Conservation (phyloP, 2,329 filamentous ascomycete genomes). For the Penicillium sp. region DNA sequence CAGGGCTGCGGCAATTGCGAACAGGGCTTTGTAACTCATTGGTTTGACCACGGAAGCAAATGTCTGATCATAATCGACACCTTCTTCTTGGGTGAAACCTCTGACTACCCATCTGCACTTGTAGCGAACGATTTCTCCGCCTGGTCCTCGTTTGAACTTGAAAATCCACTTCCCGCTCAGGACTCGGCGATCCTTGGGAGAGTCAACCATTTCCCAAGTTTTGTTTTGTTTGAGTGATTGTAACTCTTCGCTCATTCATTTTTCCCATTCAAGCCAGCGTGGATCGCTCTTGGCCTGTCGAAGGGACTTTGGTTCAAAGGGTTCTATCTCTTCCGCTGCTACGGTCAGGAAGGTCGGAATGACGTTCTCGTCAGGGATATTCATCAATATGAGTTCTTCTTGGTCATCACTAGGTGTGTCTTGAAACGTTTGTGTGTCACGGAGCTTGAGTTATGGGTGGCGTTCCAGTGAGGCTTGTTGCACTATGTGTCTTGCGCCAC, state of each 20-base stretch:
- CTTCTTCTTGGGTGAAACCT: conserved; percentile 26
- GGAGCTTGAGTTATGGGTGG: no score
- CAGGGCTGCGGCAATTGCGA: conserved; percentile 18
- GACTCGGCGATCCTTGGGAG: not conserved
- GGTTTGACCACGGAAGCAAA: conserved; percentile 26
- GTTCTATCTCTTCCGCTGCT: no score
- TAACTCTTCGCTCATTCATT: not conserved
- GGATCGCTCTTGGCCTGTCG: no score
- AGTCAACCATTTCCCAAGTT: not conserved
- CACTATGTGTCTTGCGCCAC: no score
- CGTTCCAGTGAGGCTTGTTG: no score
- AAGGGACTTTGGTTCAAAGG: no score
- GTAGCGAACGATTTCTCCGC: conserved; percentile 20
- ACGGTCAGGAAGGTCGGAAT: no score
- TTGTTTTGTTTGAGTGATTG: not conserved
- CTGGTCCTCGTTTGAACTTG: conserved; percentile 7
- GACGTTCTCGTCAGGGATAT: no score
- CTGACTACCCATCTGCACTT: conserved; percentile 30
- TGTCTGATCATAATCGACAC: conserved; percentile 29
- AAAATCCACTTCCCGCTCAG: not conserved
- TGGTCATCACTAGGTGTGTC: no score
- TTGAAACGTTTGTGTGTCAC: no score
- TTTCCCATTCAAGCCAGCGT: no score
- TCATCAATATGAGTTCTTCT: no score
- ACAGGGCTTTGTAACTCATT: conserved; percentile 25